Evolutionary conservation across 2,329 filamentous ascomycete genomes (phyloP).

Genomic region (Kalmusia sp.): DNA sequence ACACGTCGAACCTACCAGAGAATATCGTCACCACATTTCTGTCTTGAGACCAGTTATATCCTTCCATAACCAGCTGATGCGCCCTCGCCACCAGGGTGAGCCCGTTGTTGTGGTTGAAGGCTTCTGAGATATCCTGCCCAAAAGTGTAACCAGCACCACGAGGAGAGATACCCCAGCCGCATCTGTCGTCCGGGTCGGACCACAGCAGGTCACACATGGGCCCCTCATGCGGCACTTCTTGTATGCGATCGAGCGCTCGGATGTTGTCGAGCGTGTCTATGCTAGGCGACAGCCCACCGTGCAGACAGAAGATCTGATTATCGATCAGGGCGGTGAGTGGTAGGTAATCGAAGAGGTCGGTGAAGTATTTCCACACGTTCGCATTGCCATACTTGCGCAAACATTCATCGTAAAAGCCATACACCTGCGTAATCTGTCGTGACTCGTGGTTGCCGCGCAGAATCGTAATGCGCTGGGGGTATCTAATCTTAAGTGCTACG

Average conservation of each 20-base stretch:
- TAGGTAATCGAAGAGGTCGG: constrained; percentile 79
- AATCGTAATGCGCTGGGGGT: constrained; percentile 94
- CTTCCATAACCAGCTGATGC: constrained; percentile 99
- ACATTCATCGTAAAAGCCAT: constrained; percentile 98
- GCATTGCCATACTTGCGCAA: constrained; percentile 90
- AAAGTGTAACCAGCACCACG: constrained; percentile 95
- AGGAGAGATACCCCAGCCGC: constrained; percentile 94
- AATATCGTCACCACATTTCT: constrained; percentile 99
- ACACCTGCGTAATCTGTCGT: constrained; percentile 94
- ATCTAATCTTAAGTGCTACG: constrained; percentile 94
- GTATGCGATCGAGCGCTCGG: constrained; percentile 55
- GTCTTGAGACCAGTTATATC: constrained; percentile 99
- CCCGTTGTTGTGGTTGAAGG: constrained; percentile 99
- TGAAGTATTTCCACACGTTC: constrained; percentile 80
- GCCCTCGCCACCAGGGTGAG: constrained; percentile 94
- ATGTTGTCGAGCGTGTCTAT: constrained; percentile 79
- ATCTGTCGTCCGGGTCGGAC: constrained; percentile 94
- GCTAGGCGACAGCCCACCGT: constrained; percentile 74
- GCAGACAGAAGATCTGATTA: constrained; percentile 75
- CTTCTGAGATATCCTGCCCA: constrained; percentile 96
- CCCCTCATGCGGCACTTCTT: constrained; percentile 79
- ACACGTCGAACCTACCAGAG: constrained; percentile 61
- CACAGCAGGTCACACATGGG: constrained; percentile 80
- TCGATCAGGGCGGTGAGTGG: constrained; percentile 77
- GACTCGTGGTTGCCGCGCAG: constrained; percentile 97